Evolutionary conservation across 805 yeast species (phyloP), one percentile per base, ranked within the genome.

Genomic region (Scheffersomyces stipitis): DNA sequence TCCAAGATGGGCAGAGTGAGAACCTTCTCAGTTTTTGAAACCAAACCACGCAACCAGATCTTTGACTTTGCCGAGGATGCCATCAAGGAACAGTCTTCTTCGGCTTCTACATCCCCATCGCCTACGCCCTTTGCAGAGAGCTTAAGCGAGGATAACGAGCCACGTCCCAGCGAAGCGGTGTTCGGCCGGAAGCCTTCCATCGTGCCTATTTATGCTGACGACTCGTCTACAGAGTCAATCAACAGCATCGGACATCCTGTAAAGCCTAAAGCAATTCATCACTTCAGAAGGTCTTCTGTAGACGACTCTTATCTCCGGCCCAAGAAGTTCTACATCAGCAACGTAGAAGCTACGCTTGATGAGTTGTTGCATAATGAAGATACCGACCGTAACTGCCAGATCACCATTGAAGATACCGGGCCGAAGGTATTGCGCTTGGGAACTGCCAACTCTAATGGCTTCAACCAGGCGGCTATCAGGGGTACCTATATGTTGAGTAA

Each of bases 401-500:
- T 86, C 54, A 86, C 95, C 5, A 80, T 86, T 33, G 95, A 86
- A 49, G 95, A 86, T 53, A 76, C 78, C 2, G 95, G 95, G 1
- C 93, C 95, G 3, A 86, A 86, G 55, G 87, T 82, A n/a, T 64
- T 86, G 41, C 75, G 77, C 48, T 67, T 86, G 10, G 93, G 93
- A 6, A 87, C 97, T 2, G 87, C 82, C 26, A 85, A 86, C 54
- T 87, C 96, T 3, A 78, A 81, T 51, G 97, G 96, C 1, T 86
- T 64, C 63, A 81, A 78, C 26, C 81, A 77, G 48, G 75, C 76
- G 37, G 86, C 82, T 42, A 73, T 89, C 38, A 67, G 95, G 41
- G 97, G 97, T 3, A 89, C 96, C 0, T 89, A 89, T 54, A 85
- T 85, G 90, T 64, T 89, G 33, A 82, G 93, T 0, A 90, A 90